These are phyloP conservation scores for Taphrina communis DNA, from an alignment of 1,139 yeast genomes.

Conservation along the genomic window DNA sequence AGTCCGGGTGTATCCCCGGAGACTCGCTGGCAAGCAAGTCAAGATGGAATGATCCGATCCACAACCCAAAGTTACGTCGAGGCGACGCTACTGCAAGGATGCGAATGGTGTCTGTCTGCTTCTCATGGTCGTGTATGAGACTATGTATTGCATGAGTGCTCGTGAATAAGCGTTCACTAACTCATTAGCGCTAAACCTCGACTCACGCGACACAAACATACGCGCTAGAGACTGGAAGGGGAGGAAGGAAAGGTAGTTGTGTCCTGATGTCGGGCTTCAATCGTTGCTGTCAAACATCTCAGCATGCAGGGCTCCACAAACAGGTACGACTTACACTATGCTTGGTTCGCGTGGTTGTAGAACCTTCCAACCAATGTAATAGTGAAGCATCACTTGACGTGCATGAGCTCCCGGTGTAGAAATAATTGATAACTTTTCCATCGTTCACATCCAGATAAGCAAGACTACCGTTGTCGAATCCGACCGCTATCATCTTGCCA, in stretches of 20 bases:
- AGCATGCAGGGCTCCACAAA: neutral
- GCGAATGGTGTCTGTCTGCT: conserved; percentile 6
- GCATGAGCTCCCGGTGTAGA: conserved; percentile 6
- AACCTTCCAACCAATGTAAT: conserved; percentile 10
- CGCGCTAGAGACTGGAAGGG: conserved; percentile 21
- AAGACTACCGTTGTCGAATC: conserved; percentile 43
- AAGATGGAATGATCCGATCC: conserved; percentile 18
- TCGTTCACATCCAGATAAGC: conserved; percentile 46
- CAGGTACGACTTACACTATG: neutral
- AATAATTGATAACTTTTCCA: conserved; percentile 43
- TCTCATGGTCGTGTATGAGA: conserved; percentile 31
- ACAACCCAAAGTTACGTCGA: neutral
- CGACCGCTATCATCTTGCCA: conserved; percentile 46
- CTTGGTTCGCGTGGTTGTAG: neutral
- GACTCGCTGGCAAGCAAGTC: neutral
- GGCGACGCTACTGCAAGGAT: conserved; percentile 9
- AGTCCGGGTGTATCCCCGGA: neutral
- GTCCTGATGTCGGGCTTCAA: conserved; percentile 12
- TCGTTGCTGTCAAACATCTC: neutral
- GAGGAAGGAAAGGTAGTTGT: conserved; percentile 20
- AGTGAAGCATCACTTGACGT: conserved; percentile 3
- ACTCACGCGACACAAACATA: neutral
- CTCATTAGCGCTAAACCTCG: neutral
- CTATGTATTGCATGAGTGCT: conserved; percentile 16
- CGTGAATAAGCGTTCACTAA: conserved; percentile 17